Conservation (phyloP, 495 filamentous ascomycete species). For the Tuber magnatum region DNA sequence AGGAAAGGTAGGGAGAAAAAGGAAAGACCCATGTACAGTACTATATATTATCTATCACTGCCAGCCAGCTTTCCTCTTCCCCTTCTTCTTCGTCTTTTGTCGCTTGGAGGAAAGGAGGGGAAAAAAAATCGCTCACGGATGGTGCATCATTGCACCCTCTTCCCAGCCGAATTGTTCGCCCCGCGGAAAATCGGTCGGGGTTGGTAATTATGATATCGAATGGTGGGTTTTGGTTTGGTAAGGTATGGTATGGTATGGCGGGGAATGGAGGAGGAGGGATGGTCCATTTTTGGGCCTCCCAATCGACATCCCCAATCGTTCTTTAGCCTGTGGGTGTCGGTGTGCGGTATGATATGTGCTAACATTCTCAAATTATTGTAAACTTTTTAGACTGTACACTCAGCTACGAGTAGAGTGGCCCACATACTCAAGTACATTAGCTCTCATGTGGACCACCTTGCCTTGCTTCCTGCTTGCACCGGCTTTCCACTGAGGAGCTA, state of each 20-base stretch:
- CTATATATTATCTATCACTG: background rate
- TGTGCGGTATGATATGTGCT: background rate
- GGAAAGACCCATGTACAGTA: too few relatives aligned
- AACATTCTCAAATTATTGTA: background rate
- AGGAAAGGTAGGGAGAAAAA: background rate
- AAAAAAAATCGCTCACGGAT: slow-evolving; percentile 2
- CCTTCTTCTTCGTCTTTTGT: background rate
- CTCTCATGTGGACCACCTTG: background rate
- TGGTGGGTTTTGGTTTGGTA: background rate
- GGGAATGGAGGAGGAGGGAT: background rate
- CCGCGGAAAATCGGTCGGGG: background rate
- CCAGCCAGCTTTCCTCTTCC: background rate
- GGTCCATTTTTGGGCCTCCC: background rate
- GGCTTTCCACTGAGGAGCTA: background rate
- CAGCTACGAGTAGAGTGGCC: background rate
- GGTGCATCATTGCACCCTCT: background rate
- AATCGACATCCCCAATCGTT: background rate
- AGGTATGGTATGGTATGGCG: background rate
- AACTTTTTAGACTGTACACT: background rate
- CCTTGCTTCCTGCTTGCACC: background rate
- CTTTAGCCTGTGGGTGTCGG: background rate
- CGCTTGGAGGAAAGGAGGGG: background rate
- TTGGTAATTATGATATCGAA: background rate
- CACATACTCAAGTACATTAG: background rate
- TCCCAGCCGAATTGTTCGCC: background rate